These are phyloP conservation scores for Penicillium corylophilum DNA, from an alignment of 2,329 filamentous ascomycete genomes.

Conservation along the genomic window DNA sequence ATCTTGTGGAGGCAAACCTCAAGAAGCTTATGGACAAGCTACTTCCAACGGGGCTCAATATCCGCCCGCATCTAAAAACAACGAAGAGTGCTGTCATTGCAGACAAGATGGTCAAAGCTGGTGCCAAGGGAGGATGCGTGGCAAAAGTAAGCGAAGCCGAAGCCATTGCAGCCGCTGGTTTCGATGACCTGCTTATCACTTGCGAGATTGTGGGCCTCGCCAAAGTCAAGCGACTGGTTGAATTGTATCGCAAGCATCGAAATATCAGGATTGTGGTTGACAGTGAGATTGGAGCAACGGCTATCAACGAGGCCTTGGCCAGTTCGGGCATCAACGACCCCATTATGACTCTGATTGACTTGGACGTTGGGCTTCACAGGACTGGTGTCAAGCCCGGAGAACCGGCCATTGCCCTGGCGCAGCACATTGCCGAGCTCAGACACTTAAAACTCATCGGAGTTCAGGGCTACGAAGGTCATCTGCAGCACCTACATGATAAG, in stretches of 20 bases:
- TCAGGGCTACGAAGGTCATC: conserved; percentile 55
- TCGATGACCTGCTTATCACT: conserved; percentile 53
- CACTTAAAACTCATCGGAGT: conserved; percentile 50
- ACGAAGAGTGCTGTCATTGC: conserved; percentile 52
- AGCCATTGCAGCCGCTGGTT: conserved; percentile 44
- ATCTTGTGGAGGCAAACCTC: conserved; percentile 54
- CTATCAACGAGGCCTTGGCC: conserved; percentile 47
- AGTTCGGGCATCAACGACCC: conserved; percentile 37
- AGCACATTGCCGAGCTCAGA: conserved; percentile 36
- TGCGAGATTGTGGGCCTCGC: conserved; percentile 50
- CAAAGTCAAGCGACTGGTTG: conserved; percentile 50
- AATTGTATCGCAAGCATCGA: conserved; percentile 42
- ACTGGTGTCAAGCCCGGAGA: conserved; percentile 49
- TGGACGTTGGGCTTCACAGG: conserved; percentile 53
- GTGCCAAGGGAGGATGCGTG: conserved; percentile 53
- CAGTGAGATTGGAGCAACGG: conserved; percentile 45
- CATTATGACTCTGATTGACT: conserved; percentile 48
- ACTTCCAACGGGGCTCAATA: conserved; percentile 46
- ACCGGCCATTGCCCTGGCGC: conserved; percentile 42
- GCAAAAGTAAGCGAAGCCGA: conserved; percentile 53
- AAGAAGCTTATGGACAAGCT: conserved; percentile 48
- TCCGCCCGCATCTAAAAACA: conserved; percentile 56
- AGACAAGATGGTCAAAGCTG: conserved; percentile 45
- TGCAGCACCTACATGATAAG: conserved; percentile 51
- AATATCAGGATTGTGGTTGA: conserved; percentile 51